Base-by-base conservation (phyloP, 106 monocot species). In the Platanthera guangdongensis region DNA sequence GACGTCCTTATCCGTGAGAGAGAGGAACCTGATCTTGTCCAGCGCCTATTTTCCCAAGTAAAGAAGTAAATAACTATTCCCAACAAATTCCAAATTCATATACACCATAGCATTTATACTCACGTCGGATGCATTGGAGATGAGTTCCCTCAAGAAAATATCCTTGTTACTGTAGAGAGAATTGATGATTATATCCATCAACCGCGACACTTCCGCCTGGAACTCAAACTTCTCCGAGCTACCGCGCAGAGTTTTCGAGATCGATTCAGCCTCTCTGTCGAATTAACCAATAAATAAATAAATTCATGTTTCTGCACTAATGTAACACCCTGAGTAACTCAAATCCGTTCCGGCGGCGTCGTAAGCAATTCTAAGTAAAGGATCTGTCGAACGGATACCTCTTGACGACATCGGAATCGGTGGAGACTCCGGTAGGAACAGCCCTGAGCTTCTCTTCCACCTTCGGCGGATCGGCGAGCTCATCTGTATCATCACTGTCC, bases 1-100 rank as follows among this genome's bases (percentile, higher is more conserved):
- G 14, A 99, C 73, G 55, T 99, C 94, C 85, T 94, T 99, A 67
- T 99, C 88, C 5, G 94, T 99, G 74, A 99, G 90, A 3, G 99
- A 73, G 64, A 99, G 90, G 79, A 99, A 99, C 79, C 94, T 81
- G 72, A 99, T 90, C 84, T 99, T 99, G 80, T 99, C 99, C 87
- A 99, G 84, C 6, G 99, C 99, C 99, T 99, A 52, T 15, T 57
- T 50, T 70, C 14, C 0, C 46, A 70, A 70, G 51, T 46, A 78
- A 78, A 75, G 10, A 69, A 76, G 13, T 15, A 22, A 39, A 49
- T 51, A 32, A 75, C 50, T 48, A 70, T 25, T n/a, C n/a, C 47
- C 15, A 50, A 57, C 57, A 48, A 51, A 47, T 22, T 8, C 46
- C 15, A 70, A 70, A 16, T 48, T 70, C 47, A 14, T n/a, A 55